These are phyloP conservation scores for Neonectria punicea DNA, from an alignment of 2,329 filamentous ascomycete genomes.

Conservation along the genomic window DNA sequence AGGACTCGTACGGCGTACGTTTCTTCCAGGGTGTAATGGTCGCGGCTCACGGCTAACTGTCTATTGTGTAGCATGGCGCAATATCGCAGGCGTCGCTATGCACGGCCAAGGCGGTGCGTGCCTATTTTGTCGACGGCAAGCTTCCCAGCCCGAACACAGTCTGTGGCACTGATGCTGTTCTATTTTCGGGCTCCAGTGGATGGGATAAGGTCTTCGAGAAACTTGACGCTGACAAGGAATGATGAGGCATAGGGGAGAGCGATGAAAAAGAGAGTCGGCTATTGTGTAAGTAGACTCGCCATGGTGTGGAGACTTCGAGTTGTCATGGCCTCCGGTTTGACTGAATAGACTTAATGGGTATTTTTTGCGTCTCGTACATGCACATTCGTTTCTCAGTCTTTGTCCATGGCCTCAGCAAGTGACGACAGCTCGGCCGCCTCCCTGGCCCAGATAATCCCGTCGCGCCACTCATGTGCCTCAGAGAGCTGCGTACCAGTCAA, in stretches of 20 bases:
- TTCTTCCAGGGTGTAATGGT: slow-evolving; percentile 38
- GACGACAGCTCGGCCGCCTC: slow-evolving; percentile 26
- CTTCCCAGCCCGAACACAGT: slow-evolving; percentile 27
- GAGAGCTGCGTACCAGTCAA: slow-evolving; percentile 9
- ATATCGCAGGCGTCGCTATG: slow-evolving; percentile 25
- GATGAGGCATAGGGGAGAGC: background rate
- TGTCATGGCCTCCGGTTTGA: too few relatives aligned
- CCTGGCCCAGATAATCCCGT: slow-evolving; percentile 36
- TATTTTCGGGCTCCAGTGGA: slow-evolving; percentile 27
- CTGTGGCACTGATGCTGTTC: slow-evolving; percentile 22
- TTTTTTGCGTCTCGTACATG: background rate
- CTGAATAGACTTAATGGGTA: background rate
- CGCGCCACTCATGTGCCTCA: slow-evolving; percentile 30
- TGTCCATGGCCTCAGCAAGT: background rate
- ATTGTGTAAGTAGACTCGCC: background rate
- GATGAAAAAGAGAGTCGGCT: too few relatives aligned
- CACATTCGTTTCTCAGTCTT: background rate
- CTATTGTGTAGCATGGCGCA: slow-evolving; percentile 17
- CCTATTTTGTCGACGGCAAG: slow-evolving; percentile 33
- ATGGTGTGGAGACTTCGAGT: background rate
- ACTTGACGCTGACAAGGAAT: background rate
- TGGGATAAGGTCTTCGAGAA: slow-evolving; percentile 26
- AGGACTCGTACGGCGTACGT: too few relatives aligned
- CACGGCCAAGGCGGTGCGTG: slow-evolving; percentile 20
- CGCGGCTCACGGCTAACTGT: background rate